Evolutionary conservation across 2,329 filamentous ascomycete species (phyloP), one percentile per base, ranked within the genome.

Genomic region (Diaporthe batatas): DNA sequence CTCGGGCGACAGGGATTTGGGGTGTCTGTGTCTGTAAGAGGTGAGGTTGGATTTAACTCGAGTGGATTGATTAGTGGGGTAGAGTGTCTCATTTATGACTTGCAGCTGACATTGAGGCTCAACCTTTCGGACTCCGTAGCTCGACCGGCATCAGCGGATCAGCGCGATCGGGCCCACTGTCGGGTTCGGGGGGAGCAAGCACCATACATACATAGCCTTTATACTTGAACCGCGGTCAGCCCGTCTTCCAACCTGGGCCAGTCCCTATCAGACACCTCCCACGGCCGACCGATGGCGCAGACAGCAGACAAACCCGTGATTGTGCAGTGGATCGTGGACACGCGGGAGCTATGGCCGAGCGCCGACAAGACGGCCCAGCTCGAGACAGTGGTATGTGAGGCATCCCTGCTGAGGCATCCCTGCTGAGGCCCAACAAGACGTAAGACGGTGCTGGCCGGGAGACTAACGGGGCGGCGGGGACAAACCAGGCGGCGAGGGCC

Each of bases 311-410:
- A 78, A 36, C 81, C 83, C 2, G 79, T 82, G 59, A 81, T 91
- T 67, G 82, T 90, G 73, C 89, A 91, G 81, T 92, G 90, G 88
- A 82, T 91, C 71, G 81, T 92, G 49, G 90, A 92, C 80, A 92
- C 90, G 4, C 84, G 90, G 49, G 76, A 80, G 3, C 82, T 91
- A 68, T 92, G 89, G 87, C 86, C 88, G n/a, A 81, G 81, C 70
- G 88, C 84, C 29, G 79, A 77, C 59, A 81, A 85, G 78, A 89
- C 88, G 16, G 81, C 80, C 44, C 81, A 90, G 36, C 84, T 89
- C 44, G 80, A 83, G 75, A 80, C 80, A 42, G 82, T 82, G 72
- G 88, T 89, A 81, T 77, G 83, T 79, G 67, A 54, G 39, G 25
- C 14, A 34, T 36, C 29, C 29, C 29, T 29, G 29, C 29, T 79